A percentile compares a stretch with the other conserved stretches of the same genome.
Conservation (phyloP, 371 early-diverging fungal species). For the Quaeritorhiza haematococci region DNA sequence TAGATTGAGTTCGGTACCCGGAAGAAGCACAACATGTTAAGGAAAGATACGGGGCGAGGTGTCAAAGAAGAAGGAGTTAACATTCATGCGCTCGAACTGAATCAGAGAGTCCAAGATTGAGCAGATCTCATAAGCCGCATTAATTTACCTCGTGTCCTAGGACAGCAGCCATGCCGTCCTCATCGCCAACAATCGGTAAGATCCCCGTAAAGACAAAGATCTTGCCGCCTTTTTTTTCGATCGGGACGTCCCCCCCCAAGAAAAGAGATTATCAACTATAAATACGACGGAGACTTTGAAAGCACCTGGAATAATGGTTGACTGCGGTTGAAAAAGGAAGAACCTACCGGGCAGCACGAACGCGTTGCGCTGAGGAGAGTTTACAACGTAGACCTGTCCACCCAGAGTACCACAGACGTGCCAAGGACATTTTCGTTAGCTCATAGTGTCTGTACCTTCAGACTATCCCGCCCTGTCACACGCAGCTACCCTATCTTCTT, state of each 20-base stretch:
- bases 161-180: conserved; percentile 90
- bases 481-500: too few species aligned
- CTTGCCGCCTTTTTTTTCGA: conserved; percentile 59
- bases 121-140: too few species aligned
- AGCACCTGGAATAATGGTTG: neutral
- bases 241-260: too few species aligned
- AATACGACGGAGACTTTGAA: neutral
- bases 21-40: too few species aligned
- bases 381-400: conserved; percentile 59
- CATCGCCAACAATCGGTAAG: conserved; percentile 70
- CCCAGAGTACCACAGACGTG: conserved; percentile 43
- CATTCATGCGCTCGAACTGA: conserved; percentile 5
- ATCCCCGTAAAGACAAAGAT: conserved; percentile 91
- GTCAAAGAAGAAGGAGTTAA: neutral
- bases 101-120: conserved; percentile 18
- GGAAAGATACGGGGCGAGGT: too few species aligned
- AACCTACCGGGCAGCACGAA: conserved; percentile 84
- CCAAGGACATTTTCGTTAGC: too few species aligned
- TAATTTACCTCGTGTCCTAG: conserved; percentile 74
- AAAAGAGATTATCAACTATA: too few species aligned
- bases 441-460: too few species aligned
- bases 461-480: too few species aligned
- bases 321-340: neutral
- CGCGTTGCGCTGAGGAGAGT: conserved; percentile 77
- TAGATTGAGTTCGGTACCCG: too few species aligned